Base-by-base conservation (phyloP, 345 rosid species). In the Gossypium australe region DNA sequence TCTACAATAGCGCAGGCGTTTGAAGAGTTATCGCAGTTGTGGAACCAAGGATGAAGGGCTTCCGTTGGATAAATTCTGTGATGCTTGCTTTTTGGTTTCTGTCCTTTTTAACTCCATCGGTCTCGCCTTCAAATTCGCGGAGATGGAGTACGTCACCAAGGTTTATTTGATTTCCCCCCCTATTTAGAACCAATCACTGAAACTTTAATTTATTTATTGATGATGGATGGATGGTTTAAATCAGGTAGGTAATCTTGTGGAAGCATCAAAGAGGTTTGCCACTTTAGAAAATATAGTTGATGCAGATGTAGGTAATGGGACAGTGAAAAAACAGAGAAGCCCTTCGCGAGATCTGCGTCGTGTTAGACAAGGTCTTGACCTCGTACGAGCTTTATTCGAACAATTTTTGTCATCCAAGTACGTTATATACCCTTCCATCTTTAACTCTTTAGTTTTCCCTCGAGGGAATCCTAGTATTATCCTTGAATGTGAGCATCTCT, bases 341-440 rank as follows among this genome's bases (percentile, higher is more conserved):
- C 89, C 85, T 83, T 83, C 97, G 0, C 89, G 98, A 17, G 90
- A 94, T 67, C 77, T 94, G 18, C 79, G 97, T 18, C 87, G 98
- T 3, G 94, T 92, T 14, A 87, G 98, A 74, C 97, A 90, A 86
- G 97, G 98, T 69, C 89, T 92, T 73, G 97, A 90, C 67, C 93
- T 92, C 77, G 85, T 94, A 79, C 84, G 97, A 64, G 94, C 90
- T 64, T 78, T 94, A 48, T 92, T 94, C 27, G 87, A 89, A 71
- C 86, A 92, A 20, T 94, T 92, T 62, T 62, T 92, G 74, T 76
- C 90, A 38, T 72, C 87, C 3, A 81, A 85, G 92, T 88, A 84
- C 1, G 82, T 68, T 56, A 22, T 1, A 64, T 64, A 1, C 22
- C 24, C 22, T 61, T 29, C 66, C 44, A 14, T 14, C 12, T 52